A percentile compares a stretch with the other conserved stretches of the same genome.
Evolutionary conservation across 352 stramenopile species (phyloP).

Genomic region (Aphanomyces cochlioides): DNA sequence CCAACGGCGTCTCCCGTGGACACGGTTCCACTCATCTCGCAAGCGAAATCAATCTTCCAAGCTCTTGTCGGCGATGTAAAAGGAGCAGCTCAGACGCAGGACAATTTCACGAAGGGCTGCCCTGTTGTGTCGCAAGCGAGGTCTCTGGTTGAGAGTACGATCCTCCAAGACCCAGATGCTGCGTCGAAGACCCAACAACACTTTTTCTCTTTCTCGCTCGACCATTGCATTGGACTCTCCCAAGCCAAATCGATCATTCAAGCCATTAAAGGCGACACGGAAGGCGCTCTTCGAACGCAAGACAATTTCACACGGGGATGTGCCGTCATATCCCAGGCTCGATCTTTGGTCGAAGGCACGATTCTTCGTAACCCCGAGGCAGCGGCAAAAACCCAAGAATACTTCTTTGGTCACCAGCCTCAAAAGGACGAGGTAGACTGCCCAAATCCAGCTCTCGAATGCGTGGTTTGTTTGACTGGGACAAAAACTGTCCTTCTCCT

Average conservation of each 20-base stretch:
- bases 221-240: conserved; percentile 26
- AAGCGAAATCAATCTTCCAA: conserved; percentile 28
- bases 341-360: conserved; percentile 22
- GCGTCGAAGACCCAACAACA: conserved; percentile 21
- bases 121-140: conserved; percentile 25
- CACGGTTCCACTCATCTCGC: conserved; percentile 25
- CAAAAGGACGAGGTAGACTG: background rate
- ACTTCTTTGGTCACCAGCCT: conserved; percentile 15
- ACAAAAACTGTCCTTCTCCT: conserved; percentile 81
- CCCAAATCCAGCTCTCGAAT: conserved; percentile 32
- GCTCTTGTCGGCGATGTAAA: conserved; percentile 22
- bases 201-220: conserved; percentile 28
- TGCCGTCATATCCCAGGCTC: conserved; percentile 26
- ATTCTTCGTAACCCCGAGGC: conserved; percentile 19
- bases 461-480: conserved; percentile 74
- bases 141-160: conserved; percentile 18
- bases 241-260: conserved; percentile 28
- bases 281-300: conserved; percentile 20
- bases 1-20: conserved; percentile 18
- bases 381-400: conserved; percentile 26
- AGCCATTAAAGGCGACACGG: conserved; percentile 9
- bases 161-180: conserved; percentile 18
- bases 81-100: conserved; percentile 23
- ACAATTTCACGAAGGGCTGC: conserved; percentile 24
- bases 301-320: conserved; percentile 26